Evolutionary conservation across 495 filamentous ascomycete species (phyloP).

Genomic region (Tuber melanosporum): DNA sequence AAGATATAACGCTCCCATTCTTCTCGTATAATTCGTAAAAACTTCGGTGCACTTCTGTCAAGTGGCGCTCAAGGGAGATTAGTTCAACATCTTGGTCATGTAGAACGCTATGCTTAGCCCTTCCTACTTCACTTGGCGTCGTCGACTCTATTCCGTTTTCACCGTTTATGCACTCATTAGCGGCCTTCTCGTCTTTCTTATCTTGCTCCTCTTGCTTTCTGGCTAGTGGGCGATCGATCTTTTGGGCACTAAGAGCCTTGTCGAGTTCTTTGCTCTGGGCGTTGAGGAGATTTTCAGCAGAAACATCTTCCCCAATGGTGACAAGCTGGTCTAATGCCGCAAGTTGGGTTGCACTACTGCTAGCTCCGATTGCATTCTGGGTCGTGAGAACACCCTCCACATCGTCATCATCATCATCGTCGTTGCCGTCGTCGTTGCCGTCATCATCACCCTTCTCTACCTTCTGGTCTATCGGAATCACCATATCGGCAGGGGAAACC

Average conservation of each 20-base stretch:
- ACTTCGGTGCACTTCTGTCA: constrained; percentile 63
- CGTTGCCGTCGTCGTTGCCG: constrained; percentile 27
- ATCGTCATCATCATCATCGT: constrained; percentile 34
- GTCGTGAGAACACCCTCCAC: constrained; percentile 29
- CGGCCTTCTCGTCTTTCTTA: constrained; percentile 63
- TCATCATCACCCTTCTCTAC: constrained; percentile 44
- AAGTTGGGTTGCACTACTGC: constrained; percentile 37
- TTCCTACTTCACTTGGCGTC: constrained; percentile 42
- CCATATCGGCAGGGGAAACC: constrained; percentile 10
- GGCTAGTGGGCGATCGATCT: constrained; percentile 77
- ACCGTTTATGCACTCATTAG: constrained; percentile 48
- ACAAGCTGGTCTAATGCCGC: constrained; percentile 68
- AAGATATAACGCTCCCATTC: constrained; percentile 21
- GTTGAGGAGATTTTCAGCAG: constrained; percentile 60
- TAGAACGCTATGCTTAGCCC: constrained; percentile 45
- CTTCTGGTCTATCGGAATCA: constrained; percentile 22
- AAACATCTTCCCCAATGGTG: constrained; percentile 64
- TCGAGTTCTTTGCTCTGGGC: constrained; percentile 75
- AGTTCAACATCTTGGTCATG: constrained; percentile 74
- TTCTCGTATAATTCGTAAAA: constrained; percentile 80
- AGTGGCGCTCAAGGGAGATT: constrained; percentile 60
- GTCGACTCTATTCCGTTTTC: constrained; percentile 45
- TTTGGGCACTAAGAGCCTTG: constrained; percentile 77
- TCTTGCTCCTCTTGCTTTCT: constrained; percentile 85
- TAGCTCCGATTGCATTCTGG: constrained; percentile 27